These are phyloP conservation scores for Cladophialophora exuberans DNA, from an alignment of 2,329 filamentous ascomycete genomes.

Conservation along the genomic window DNA sequence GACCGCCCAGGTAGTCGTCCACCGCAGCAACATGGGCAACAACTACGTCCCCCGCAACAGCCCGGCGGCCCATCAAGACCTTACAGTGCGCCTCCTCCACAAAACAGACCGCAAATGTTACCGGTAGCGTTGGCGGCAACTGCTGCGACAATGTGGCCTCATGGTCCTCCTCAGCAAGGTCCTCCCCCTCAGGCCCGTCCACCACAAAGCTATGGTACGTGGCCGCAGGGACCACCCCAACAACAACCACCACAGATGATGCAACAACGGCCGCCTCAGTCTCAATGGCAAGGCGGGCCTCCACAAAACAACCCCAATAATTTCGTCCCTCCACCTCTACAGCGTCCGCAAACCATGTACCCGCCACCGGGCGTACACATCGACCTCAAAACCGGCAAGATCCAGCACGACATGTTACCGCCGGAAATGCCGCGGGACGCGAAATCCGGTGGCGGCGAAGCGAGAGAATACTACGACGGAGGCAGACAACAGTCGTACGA, in stretches of 20 bases:
- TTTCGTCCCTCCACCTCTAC: conserved; percentile 20
- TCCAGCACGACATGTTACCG: conserved; percentile 28
- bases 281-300: conserved; percentile 9
- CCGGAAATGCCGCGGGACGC: conserved; percentile 24
- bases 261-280: conserved; percentile 9
- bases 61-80: conserved; percentile 18
- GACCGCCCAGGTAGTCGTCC: conserved; percentile 14
- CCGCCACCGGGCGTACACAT: conserved; percentile 23
- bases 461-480: conserved; percentile 12
- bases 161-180: conserved; percentile 6
- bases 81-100: conserved; percentile 20
- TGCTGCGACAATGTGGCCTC: conserved; percentile 5
- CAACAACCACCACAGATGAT: conserved; percentile 6
- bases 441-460: background rate
- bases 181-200: conserved; percentile 6
- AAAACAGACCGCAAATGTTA: conserved; percentile 13
- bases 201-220: conserved; percentile 20
- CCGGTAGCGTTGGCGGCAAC: conserved; percentile 4
- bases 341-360: conserved; percentile 21
- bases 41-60: conserved; percentile 13
- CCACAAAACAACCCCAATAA: conserved; percentile 4
- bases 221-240: conserved; percentile 19
- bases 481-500: conserved; percentile 1
- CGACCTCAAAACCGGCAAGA: conserved; percentile 30
- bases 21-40: conserved; percentile 16